These are phyloP conservation scores for Xerocomellus amylosporus DNA, from an alignment of 768 basidiomycete species.

Conservation along the genomic window DNA sequence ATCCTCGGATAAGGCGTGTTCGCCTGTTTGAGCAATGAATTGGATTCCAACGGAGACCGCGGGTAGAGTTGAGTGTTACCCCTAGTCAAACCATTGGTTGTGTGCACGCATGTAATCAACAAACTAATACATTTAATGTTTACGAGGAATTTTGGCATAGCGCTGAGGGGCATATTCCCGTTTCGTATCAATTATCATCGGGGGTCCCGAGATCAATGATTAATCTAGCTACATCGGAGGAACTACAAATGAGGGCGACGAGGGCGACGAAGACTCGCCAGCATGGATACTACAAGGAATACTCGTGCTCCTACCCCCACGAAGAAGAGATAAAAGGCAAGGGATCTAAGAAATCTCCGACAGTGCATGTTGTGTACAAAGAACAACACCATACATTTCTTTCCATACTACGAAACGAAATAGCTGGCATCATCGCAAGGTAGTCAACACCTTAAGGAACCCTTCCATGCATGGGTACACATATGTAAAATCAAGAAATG, in stretches of 20 bases:
- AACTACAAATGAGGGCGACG: too few species aligned
- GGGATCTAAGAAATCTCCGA: not conserved
- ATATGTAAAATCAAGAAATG: not conserved
- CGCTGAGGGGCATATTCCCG: not conserved
- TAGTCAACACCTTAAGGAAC: not conserved
- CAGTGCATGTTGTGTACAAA: not conserved
- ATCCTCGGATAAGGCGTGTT: conserved; percentile 57
- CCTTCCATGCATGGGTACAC: not conserved
- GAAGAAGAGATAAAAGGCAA: not conserved
- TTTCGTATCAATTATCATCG: too few species aligned
- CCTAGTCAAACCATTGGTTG: conserved; percentile 3
- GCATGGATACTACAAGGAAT: not conserved
- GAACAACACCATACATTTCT: not conserved
- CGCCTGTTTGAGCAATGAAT: not conserved
- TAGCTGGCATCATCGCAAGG: too few species aligned
- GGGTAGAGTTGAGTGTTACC: conserved; percentile 14
- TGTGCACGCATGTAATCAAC: conserved; percentile 11
- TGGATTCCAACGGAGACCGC: not conserved
- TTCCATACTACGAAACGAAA: not conserved
- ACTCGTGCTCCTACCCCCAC: not conserved
- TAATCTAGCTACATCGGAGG: too few species aligned
- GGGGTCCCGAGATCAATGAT: too few species aligned
- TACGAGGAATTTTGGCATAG: not conserved
- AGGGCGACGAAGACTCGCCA: not conserved
- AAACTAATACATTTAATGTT: conserved; percentile 1